Evolutionary conservation across 179 eudicot species (phyloP), one percentile per base, ranked within the genome.

Genomic region (Corrigiola litoralis): DNA sequence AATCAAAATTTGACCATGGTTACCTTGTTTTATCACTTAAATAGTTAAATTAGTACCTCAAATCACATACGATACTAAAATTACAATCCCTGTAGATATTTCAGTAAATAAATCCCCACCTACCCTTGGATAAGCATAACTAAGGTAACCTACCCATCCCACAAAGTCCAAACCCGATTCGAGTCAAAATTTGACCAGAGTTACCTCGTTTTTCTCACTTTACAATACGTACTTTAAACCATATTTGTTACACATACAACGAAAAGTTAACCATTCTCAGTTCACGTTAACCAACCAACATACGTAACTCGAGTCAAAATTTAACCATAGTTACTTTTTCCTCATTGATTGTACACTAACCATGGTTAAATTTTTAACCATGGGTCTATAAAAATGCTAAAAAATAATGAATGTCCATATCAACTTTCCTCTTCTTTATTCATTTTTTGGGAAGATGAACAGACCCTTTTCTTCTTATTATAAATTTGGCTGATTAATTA

Each of bases 281-380:
- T 18, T 16, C 17, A 4, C 12, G 9, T 5, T 12, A 27, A 16
- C 38, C 25, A 72, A 16, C 45, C 14, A 34, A 24, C 46, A 13
- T 42, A 13, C 38, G 24, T 2, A 28, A 69, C 58, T 44, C 34
- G 2, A 47, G 70, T 40, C 9, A 56, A 46, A 33, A 62, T 29
- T 34, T 75, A 74, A 75, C 78, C 67, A 51, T 44, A 50, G 75
- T 75, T 70, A 70, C 67, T 70, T 65, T 62, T 52, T 32, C 46
- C n/a, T 27, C 20, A 45, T 45, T n/a, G 8, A 18, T 13, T 17
- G n/a, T n/a, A n/a, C 18, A 34, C 61, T 57, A 36, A 57, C 45
- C 61, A 57, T 36, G 17, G 61, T 57, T 57, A 57, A 28, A 18
- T 56, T 42, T 42, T 20, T 12, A 57, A 57, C 45, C 61, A 36